Conservation (phyloP, 1,139 yeast genomes). For the Saccharomyces hybrid region DNA sequence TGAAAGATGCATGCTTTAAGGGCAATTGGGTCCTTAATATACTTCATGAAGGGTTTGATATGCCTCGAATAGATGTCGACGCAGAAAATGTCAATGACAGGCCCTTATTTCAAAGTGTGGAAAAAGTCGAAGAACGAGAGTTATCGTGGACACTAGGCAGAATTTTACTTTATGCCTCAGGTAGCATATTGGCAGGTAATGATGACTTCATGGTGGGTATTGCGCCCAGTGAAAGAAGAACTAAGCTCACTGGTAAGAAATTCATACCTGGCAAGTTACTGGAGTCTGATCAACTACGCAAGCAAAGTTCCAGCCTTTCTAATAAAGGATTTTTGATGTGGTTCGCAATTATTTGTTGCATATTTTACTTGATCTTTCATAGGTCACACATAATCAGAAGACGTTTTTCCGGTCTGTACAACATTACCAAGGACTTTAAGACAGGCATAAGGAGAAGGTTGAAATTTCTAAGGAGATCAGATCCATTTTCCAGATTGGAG, state of each 20-base stretch:
- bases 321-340: background rate
- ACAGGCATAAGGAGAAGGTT: background rate
- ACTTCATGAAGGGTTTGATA: conserved; percentile 69
- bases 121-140: conserved; percentile 51
- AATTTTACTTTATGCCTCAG: conserved; percentile 51
- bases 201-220: conserved; percentile 37
- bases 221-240: conserved; percentile 43
- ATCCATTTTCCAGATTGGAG: conserved; percentile 13
- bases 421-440: background rate
- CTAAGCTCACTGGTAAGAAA: conserved; percentile 26
- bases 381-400: background rate
- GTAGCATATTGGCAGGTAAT: conserved; percentile 37
- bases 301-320: background rate
- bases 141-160: conserved; percentile 64
- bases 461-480: conserved; percentile 2
- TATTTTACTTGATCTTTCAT: background rate
- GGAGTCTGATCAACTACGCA: background rate
- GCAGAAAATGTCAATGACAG: conserved; percentile 33
- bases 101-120: conserved; percentile 55
- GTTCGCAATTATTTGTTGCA: background rate
- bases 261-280: conserved; percentile 34
- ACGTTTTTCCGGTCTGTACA: background rate
- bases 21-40: conserved; percentile 76
- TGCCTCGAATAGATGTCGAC: conserved; percentile 50
- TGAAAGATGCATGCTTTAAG: conserved; percentile 68